Percentiles rank a stretch among this genome's conserved stretches.
These are phyloP conservation scores for Coprinopsis marcescibilis DNA, from an alignment of 768 basidiomycete genomes.

Conservation along the genomic window DNA sequence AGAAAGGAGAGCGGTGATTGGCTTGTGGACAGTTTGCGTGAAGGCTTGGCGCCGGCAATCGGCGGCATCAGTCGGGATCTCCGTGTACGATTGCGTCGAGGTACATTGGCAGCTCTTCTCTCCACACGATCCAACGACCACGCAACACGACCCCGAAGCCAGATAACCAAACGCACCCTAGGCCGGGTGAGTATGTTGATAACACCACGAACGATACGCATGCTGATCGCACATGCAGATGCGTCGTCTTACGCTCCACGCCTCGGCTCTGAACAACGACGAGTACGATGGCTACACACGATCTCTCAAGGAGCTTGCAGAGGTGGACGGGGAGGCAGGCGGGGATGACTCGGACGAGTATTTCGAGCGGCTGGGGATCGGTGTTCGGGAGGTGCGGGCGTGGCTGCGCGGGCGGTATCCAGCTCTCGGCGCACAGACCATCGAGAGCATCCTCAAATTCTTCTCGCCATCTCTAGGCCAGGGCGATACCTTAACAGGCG, in stretches of 20 bases:
- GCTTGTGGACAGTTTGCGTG: no score
- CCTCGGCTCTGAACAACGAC: slow-evolving; percentile 68
- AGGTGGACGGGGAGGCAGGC: slow-evolving; percentile 21
- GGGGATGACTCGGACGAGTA: slow-evolving; percentile 34
- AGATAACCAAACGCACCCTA: no score
- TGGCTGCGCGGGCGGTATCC: slow-evolving; percentile 73
- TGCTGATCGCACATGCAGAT: no score
- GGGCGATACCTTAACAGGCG: slow-evolving; percentile 52
- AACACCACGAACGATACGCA: no score
- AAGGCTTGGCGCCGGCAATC: no score
- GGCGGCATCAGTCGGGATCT: no score
- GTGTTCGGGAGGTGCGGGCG: slow-evolving; percentile 63
- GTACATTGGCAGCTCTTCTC: no score
- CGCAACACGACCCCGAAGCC: no score
- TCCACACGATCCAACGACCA: no score
- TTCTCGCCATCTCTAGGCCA: slow-evolving; percentile 53
- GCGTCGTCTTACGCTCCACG: slow-evolving; percentile 64
- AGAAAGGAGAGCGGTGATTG: no score
- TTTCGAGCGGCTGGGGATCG: slow-evolving; percentile 49
- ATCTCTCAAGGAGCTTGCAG: slow-evolving; percentile 48
- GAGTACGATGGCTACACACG: slow-evolving; percentile 67
- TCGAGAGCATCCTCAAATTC: slow-evolving; percentile 54
- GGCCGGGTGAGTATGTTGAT: no score
- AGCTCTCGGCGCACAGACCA: slow-evolving; percentile 24
- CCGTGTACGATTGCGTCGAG: no score